Evolutionary conservation across 1,139 yeast genomes (phyloP), one percentile per base, ranked within the genome.

Genomic region (Kurtzmaniella quercitrusa): DNA sequence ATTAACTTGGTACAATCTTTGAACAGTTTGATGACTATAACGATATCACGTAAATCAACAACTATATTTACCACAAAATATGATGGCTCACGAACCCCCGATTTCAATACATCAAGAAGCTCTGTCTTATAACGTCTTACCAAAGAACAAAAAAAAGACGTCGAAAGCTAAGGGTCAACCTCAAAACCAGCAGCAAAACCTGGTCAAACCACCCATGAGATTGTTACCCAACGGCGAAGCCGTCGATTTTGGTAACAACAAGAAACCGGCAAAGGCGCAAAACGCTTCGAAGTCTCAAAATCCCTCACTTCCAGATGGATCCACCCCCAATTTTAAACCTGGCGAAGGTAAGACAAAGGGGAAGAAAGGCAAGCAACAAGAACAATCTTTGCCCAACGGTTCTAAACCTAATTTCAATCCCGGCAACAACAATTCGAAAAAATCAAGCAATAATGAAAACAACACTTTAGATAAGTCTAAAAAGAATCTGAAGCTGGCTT

Each of bases 11-110:
- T 26, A 5, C 30, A 14, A 26, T 26, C 5, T 26, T 26, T 26
- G 30, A 12, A 26, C 30, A 30, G 34, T 30, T 30, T 30, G 34
- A 30, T 30, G 34, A 30, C 34, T 9, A 30, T 16, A 30, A 3
- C 34, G 18, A 30, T 30, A 30, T 5, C 11, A 30, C 19, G 37
- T 34, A 14, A 19, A 18, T 19, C 12, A 19, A 34, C 15, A 19
- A 19, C 12, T 12, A 19, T 34, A 28, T 15, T 26, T 21, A 21
- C 15, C 22, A 30, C 32, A 42, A 40, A 57, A 45, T 42, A 68
- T 71, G 75, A 70, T 69, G 73, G 66, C 69, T 20, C 74, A 68
- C 50, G 72, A 68, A 50, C 49, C 58, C 50, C 70, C 70, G 32
- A 50, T 56, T 41, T 56, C 63, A 39, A 53, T 62, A 44, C 65